These are phyloP conservation scores for Penicillium cinerascens DNA, from an alignment of 495 filamentous ascomycete genomes.

Conservation along the genomic window DNA sequence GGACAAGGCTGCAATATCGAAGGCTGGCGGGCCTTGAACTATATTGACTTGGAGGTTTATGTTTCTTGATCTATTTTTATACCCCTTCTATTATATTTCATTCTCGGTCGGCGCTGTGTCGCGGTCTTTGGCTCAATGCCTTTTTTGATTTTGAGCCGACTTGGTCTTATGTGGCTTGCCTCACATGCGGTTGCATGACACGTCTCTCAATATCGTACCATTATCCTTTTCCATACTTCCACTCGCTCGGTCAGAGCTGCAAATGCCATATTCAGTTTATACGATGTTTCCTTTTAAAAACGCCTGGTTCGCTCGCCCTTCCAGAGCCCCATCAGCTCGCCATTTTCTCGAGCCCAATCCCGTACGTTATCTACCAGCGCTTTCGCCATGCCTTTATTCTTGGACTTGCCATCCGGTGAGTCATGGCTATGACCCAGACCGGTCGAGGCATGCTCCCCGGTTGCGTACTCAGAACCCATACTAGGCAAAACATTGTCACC, in stretches of 20 bases:
- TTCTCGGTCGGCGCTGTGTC: neutral
- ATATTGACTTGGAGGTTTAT: neutral
- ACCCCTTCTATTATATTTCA: constrained; percentile 20
- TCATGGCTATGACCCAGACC: constrained; percentile 31
- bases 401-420: constrained; percentile 47
- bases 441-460: constrained; percentile 50
- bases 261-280: neutral
- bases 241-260: neutral
- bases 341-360: constrained; percentile 69
- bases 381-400: constrained; percentile 84
- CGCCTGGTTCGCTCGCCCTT: constrained; percentile 51
- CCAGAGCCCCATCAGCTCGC: constrained; percentile 67
- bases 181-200: neutral
- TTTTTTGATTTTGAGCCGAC: neutral
- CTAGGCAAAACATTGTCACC: constrained; percentile 92
- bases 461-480: constrained; percentile 68
- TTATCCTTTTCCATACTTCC: neutral
- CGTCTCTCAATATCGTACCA: constrained; percentile 4
- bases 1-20: constrained; percentile 16
- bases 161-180: neutral
- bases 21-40: constrained; percentile 3
- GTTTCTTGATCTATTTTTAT: constrained; percentile 26
- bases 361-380: constrained; percentile 75
- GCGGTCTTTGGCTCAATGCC: constrained; percentile 1
- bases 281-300: constrained; percentile 25